Evolutionary conservation across 352 stramenopile genomes (phyloP).

Genomic region (Phytophthora hybrid): DNA sequence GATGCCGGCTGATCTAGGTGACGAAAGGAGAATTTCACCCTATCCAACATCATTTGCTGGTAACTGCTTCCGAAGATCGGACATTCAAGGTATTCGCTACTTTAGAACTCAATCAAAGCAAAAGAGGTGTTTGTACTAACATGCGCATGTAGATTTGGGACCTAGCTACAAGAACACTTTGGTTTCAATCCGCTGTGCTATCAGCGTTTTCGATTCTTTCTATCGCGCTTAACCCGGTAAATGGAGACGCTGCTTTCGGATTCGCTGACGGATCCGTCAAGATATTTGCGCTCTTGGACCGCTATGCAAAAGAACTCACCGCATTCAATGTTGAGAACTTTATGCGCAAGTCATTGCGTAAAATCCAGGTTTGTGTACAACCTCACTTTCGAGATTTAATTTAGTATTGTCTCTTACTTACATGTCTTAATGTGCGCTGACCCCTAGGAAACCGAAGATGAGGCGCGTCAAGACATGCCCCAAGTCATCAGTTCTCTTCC

Average conservation of each 20-base stretch:
- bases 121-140: background rate
- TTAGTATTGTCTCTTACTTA: background rate
- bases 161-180: constrained; percentile 58
- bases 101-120: background rate
- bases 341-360: constrained; percentile 42
- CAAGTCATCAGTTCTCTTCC: constrained; percentile 78
- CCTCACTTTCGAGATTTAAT: background rate
- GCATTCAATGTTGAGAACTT: constrained; percentile 58
- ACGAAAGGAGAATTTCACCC: constrained; percentile 81
- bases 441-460: constrained; percentile 53
- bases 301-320: constrained; percentile 65
- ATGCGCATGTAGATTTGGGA: constrained; percentile 73
- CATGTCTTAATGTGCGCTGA: constrained; percentile 18
- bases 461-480: constrained; percentile 53
- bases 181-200: constrained; percentile 82
- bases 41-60: constrained; percentile 66
- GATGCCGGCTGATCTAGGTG: constrained; percentile 42
- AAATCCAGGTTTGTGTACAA: constrained; percentile 22
- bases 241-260: constrained; percentile 69
- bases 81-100: constrained; percentile 74
- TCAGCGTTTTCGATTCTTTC: constrained; percentile 81
- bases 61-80: constrained; percentile 83
- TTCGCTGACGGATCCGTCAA: constrained; percentile 78
- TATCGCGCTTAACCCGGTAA: constrained; percentile 65
- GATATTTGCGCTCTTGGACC: constrained; percentile 63